Evolutionary conservation across 2,329 filamentous ascomycete species (phyloP), one percentile per base, ranked within the genome.

Genomic region (Colletotrichum phormii): DNA sequence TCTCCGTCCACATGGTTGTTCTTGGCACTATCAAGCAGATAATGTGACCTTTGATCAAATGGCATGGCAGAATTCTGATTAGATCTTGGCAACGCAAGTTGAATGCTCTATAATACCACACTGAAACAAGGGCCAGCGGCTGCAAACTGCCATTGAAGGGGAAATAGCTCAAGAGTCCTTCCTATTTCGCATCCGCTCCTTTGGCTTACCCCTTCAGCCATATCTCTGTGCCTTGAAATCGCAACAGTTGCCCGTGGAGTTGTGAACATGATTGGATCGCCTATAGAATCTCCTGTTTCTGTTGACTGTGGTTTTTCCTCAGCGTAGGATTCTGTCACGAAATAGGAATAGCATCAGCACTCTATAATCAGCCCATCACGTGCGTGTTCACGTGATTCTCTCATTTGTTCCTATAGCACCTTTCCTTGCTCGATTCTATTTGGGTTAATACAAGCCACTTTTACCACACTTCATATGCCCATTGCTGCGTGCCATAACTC

Each of bases 1-100:
- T 72, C 69, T 72, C 69, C 65, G 64, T 72, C 53, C 65, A 72
- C 18, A 69, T 63, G 69, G 18, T 15, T 33, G 42, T 64, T 64
- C 64, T 72, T 72, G 59, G 59, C 59, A 69, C 53, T 72, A 59
- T 72, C 42, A 51, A 59, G 58, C 42, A 58, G 24, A 64, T 60
- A 59, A 64, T 64, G 59, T 72, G 65, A 64, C 59, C n/a, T 53
- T 42, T 29, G 31, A 15, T 5, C 3, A 53, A 60, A 37, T 49
- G 5, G 37, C 42, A 46, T 69, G 31, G 64, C 5, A 22, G 59
- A 5, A 26, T 49, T 12, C 64, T 33, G 37, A 67, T 67, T 67
- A 57, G 49, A 49, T 49, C n/a, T 24, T 57, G 37, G 55, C 49
- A 69, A 64, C 37, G n/a, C 13, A 13, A 24, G 54, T n/a, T 33